Evolutionary conservation across 1,284 basidiomycete species (phyloP).

Genomic region (Ustilago curta): DNA sequence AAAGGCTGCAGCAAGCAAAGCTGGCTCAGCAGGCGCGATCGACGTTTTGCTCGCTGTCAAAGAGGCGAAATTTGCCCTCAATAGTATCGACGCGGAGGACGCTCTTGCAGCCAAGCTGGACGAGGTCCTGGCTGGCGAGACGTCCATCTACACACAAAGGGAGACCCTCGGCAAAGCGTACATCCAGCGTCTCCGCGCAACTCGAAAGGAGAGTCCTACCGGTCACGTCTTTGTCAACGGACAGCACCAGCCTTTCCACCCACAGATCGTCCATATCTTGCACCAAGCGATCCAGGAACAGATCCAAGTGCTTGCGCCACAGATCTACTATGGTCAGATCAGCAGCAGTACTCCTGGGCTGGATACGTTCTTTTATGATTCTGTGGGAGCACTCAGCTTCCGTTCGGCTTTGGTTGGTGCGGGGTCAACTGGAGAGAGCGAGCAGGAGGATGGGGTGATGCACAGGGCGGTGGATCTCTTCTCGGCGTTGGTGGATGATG

Average conservation of each 20-base stretch:
- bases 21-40: slow-evolving; percentile 14
- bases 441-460: slow-evolving; percentile 71
- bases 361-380: slow-evolving; percentile 87
- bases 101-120: slow-evolving; percentile 21
- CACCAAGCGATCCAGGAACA: slow-evolving; percentile 52
- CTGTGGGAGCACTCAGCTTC: slow-evolving; percentile 78
- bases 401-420: slow-evolving; percentile 78
- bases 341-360: slow-evolving; percentile 74
- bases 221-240: slow-evolving; percentile 84
- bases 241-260: slow-evolving; percentile 80
- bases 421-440: slow-evolving; percentile 38
- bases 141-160: slow-evolving; percentile 9
- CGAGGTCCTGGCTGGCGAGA: slow-evolving; percentile 11
- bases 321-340: slow-evolving; percentile 78
- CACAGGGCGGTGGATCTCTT: slow-evolving; percentile 62
- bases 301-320: slow-evolving; percentile 47
- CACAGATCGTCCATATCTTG: slow-evolving; percentile 71
- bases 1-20: slow-evolving; percentile 18
- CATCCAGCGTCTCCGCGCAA: slow-evolving; percentile 46
- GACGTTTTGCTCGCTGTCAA: slow-evolving; percentile 38
- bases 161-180: slow-evolving; percentile 38
- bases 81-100: slow-evolving; percentile 15
- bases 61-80: slow-evolving; percentile 42
- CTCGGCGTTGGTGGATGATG: slow-evolving; percentile 25
- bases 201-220: slow-evolving; percentile 19